Percentiles rank a stretch among this genome's conserved stretches.
Conservation (phyloP, 1,284 basidiomycete species). For the Melampsora americana region DNA sequence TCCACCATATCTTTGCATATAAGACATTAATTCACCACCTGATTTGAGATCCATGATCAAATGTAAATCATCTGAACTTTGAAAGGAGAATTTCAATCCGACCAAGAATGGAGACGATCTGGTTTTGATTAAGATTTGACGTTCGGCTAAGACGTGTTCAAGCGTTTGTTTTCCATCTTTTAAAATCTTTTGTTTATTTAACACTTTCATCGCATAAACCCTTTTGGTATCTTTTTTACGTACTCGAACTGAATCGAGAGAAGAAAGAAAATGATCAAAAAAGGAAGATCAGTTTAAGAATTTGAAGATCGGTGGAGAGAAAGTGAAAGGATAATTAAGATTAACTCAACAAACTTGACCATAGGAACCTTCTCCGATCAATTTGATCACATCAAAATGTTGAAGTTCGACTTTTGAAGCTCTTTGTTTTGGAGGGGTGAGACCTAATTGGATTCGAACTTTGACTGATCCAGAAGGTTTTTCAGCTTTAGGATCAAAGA, state of each 20-base stretch:
- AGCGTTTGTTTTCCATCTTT: conserved; percentile 51
- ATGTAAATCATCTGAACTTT: conserved; percentile 54
- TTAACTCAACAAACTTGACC: conserved; percentile 53
- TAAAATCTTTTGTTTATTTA: conserved; percentile 54
- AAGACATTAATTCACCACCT: conserved; percentile 56
- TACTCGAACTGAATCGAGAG: conserved; percentile 51
- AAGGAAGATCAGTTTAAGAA: not conserved
- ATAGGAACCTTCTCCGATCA: conserved; percentile 56
- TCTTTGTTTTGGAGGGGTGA: not conserved
- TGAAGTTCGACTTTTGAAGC: conserved; percentile 51
- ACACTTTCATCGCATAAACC: conserved; percentile 57
- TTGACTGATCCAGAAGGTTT: conserved; percentile 6
- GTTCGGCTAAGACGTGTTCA: conserved; percentile 55
- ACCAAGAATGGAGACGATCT: conserved; percentile 56
- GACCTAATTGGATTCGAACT: conserved; percentile 32
- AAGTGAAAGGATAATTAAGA: not conserved
- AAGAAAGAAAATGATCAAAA: not conserved
- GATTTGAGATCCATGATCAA: conserved; percentile 57
- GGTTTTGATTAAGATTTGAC: conserved; percentile 56
- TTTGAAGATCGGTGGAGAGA: not conserved
- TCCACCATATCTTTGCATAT: conserved; percentile 53
- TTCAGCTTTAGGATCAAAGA: conserved; percentile 38
- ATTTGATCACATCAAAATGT: conserved; percentile 56
- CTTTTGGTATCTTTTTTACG: conserved; percentile 56
- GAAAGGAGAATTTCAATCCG: conserved; percentile 56